phyloP scores from a whole-genome alignment of 345 rosid species.

The Citropsis articulata region DNA sequence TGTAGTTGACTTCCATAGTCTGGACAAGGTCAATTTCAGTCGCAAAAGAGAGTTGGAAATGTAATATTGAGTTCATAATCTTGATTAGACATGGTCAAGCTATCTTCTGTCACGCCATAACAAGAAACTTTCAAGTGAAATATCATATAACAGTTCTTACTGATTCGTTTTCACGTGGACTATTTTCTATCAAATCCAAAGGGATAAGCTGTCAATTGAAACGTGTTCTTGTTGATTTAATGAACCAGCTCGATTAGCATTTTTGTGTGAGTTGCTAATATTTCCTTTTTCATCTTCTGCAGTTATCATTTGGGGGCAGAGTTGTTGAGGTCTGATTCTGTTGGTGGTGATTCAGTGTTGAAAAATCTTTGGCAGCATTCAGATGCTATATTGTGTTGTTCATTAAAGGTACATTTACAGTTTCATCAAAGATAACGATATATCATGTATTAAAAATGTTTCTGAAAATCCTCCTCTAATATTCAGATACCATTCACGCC shows the following conservation, averaged over 20 bases:
- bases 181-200: not conserved
- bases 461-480: not conserved
- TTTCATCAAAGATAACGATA: not conserved
- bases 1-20: not conserved
- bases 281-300: constrained; percentile 14
- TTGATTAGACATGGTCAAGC: not conserved
- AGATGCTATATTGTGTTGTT: constrained; percentile 92
- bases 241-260: not conserved
- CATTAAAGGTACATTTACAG: constrained; percentile 60
- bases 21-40: not conserved
- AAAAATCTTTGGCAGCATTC: constrained; percentile 86
- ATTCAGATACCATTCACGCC: not conserved
- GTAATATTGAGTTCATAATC: not conserved
- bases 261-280: not conserved
- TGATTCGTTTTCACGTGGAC: not conserved
- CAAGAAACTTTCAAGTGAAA: not conserved
- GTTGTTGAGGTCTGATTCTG: constrained; percentile 59
- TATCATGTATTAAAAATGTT: not conserved
- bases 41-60: no score
- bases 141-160: not conserved
- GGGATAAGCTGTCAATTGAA: not conserved
- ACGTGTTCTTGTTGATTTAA: not conserved
- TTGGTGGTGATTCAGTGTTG: constrained; percentile 51
- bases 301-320: constrained; percentile 78
- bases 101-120: not conserved